A percentile compares a stretch with the other conserved stretches of the same genome.
These are phyloP conservation scores for Jasminum sambac DNA, from an alignment of 257 asterid genomes.

Conservation along the genomic window DNA sequence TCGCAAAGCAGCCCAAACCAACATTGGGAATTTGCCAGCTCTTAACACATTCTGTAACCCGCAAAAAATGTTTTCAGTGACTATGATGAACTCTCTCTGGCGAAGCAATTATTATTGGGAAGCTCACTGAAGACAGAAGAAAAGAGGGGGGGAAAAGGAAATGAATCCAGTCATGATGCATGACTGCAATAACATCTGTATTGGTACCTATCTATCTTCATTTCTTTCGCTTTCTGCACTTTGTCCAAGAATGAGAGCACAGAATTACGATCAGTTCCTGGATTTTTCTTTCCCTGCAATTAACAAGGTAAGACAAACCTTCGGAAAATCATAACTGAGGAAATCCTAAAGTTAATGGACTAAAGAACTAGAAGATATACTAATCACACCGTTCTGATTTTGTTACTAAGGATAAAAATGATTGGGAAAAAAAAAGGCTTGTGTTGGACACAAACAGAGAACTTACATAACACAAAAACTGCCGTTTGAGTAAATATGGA, in stretches of 20 bases:
- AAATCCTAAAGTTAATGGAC: neutral
- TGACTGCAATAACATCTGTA: neutral
- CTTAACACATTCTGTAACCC: neutral
- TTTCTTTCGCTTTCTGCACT: conserved; percentile 75
- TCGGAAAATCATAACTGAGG: neutral
- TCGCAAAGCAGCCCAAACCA: neutral
- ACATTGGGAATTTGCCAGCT: neutral
- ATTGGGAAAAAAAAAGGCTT: neutral
- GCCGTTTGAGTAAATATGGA: neutral
- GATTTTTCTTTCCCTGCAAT: conserved; percentile 88
- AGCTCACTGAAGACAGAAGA: neutral
- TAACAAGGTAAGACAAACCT: conserved; percentile 14
- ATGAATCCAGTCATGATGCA: neutral
- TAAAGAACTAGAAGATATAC: neutral
- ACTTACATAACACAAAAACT: neutral
- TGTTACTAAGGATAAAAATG: neutral
- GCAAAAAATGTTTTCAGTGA: neutral
- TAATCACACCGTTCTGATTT: neutral
- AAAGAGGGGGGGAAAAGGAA: neutral
- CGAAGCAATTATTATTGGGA: conserved; percentile 13
- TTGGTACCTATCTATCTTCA: conserved; percentile 78
- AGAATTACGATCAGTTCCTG: conserved; percentile 71
- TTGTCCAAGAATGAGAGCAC: conserved; percentile 70
- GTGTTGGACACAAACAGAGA: neutral
- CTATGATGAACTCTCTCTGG: neutral